Conservation (phyloP, 2,329 filamentous ascomycete species). For the Thielaviopsis populi region DNA sequence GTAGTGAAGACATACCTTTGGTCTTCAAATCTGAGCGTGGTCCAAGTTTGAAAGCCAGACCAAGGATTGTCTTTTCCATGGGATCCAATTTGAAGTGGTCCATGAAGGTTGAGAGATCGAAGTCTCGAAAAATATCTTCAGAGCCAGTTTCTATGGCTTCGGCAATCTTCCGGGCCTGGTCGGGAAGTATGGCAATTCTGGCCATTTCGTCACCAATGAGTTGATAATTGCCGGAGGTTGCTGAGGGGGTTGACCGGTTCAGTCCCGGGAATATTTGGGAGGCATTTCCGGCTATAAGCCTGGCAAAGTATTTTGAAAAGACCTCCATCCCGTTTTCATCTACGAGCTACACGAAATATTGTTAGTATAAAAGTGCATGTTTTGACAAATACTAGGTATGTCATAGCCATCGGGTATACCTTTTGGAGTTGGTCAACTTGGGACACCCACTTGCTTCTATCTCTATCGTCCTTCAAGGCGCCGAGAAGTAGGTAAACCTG, state of each 20-base stretch:
- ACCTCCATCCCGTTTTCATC: conserved; percentile 99
- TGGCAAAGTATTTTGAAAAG: conserved; percentile 87
- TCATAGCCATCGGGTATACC: conserved; percentile 35
- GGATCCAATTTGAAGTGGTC: conserved; percentile 91
- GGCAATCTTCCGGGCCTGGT: conserved; percentile 80
- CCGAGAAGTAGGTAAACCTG: conserved; percentile 91
- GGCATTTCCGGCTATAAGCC: conserved; percentile 82
- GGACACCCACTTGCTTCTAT: conserved; percentile 75
- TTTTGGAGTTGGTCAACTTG: conserved; percentile 86
- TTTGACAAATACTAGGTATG: not conserved
- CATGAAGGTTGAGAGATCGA: conserved; percentile 89
- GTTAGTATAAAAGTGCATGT: not conserved
- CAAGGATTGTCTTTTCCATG: conserved; percentile 72
- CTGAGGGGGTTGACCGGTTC: conserved; percentile 48
- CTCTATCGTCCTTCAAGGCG: conserved; percentile 89
- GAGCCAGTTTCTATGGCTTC: conserved; percentile 83
- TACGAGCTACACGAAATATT: conserved; percentile 50
- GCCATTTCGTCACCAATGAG: conserved; percentile 71
- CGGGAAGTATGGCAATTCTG: conserved; percentile 64
- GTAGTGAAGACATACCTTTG: conserved; percentile 49
- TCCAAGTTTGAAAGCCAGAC: conserved; percentile 75
- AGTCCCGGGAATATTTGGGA: conserved; percentile 75
- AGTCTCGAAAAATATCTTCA: conserved; percentile 87
- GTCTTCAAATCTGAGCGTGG: conserved; percentile 67
- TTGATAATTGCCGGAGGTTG: conserved; percentile 54